Percentiles rank a stretch among this genome's conserved stretches.
Evolutionary conservation across 805 yeast species (phyloP).

Genomic region (Dipodascus albidus): DNA sequence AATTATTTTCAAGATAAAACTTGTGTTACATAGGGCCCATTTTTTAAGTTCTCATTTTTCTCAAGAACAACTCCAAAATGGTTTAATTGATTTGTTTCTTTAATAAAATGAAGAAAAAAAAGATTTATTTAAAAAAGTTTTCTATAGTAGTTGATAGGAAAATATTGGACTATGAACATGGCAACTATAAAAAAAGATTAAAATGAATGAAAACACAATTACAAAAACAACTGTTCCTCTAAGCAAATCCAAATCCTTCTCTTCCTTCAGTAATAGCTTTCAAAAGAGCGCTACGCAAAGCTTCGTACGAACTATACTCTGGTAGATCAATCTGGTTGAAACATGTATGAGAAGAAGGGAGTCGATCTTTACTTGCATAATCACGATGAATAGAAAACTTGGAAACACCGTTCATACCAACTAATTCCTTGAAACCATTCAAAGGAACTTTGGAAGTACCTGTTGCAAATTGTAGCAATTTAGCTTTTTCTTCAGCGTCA

Average conservation of each 20-base stretch:
- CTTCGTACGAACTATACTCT: slow-evolving; percentile 80
- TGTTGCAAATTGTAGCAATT: slow-evolving; percentile 86
- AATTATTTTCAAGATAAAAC: too few relatives aligned
- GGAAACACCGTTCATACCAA: slow-evolving; percentile 77
- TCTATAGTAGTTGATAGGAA: too few relatives aligned
- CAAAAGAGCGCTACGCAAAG: slow-evolving; percentile 66
- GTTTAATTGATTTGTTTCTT: too few relatives aligned
- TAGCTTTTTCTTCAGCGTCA: slow-evolving; percentile 89
- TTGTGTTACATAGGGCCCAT: too few relatives aligned
- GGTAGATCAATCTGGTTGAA: slow-evolving; percentile 93
- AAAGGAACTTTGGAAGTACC: slow-evolving; percentile 96
- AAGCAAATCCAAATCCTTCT: slow-evolving; percentile 90
- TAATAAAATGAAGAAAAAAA: too few relatives aligned
- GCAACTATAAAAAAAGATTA: not conserved
- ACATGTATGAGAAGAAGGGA: slow-evolving; percentile 95
- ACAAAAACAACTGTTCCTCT: slow-evolving; percentile 6
- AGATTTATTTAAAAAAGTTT: too few relatives aligned
- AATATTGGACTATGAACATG: too few relatives aligned
- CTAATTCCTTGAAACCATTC: slow-evolving; percentile 81
- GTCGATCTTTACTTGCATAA: slow-evolving; percentile 70
- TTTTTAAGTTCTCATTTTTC: too few relatives aligned
- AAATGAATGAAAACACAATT: not conserved
- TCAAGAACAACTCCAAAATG: too few relatives aligned
- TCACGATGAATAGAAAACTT: slow-evolving; percentile 86
- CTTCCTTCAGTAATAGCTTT: slow-evolving; percentile 89